phyloP scores from a whole-genome alignment of 2,329 filamentous ascomycete genomes.

The Talaromyces islandicus region DNA sequence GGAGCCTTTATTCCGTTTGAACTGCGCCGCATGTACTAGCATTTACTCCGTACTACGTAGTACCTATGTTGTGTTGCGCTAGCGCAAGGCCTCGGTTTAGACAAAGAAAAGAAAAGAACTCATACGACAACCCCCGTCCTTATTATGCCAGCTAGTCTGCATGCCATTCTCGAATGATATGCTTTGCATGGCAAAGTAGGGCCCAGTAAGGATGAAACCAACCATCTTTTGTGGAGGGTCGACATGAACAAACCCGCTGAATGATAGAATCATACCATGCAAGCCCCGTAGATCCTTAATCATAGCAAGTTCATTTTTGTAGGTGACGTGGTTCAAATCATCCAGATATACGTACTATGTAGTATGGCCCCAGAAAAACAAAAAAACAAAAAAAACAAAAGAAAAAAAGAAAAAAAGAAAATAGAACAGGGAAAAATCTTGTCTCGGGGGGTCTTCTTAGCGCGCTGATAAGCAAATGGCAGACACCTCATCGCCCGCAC shows the following conservation, averaged over 20 bases:
- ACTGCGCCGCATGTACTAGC: not conserved
- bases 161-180: not conserved
- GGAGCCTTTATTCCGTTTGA: not conserved
- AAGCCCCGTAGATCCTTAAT: not conserved
- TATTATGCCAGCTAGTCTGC: slow-evolving; percentile 2
- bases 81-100: not conserved
- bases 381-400: not conserved
- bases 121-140: not conserved
- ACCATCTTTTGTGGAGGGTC: not conserved
- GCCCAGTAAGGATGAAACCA: not conserved
- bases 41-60: not conserved
- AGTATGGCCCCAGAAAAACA: not conserved
- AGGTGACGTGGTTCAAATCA: no score
- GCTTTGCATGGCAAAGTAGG: slow-evolving; percentile 2
- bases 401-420: not conserved
- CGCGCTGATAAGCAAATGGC: not conserved
- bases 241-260: not conserved
- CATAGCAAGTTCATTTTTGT: slow-evolving; percentile 1
- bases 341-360: slow-evolving; percentile 1
- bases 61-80: not conserved
- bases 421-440: slow-evolving; percentile 1
- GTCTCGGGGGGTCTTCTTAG: not conserved
- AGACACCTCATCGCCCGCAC: no score
- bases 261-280: not conserved
- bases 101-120: slow-evolving; percentile 3